Base-by-base conservation (phyloP, 1,139 yeast genomes). In the Saccharomyces uvarum region DNA sequence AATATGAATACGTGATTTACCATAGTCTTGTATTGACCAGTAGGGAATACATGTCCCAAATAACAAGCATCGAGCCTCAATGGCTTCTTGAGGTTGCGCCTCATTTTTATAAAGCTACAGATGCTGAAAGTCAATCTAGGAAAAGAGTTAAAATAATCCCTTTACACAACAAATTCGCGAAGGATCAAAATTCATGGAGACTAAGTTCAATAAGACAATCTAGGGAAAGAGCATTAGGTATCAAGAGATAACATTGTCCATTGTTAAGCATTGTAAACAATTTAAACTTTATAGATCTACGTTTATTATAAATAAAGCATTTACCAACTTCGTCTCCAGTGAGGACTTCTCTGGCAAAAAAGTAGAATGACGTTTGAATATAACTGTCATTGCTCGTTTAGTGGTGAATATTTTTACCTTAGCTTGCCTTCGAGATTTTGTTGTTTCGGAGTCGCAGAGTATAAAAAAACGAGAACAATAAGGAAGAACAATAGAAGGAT, bases 31-130 rank as follows among this genome's bases (percentile, higher is more conserved):
- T 91, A 49, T 75, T 88, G 63, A 93, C 98, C 0, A 79, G 89
- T 4, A 83, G 83, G 65, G 98, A 91, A 73, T 93, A 90, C 69
- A 89, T 93, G 97, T 95, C 89, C 57, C 86, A 89, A 63, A 87
- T 84, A 7, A 85, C 95, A 0, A 77, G 80, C 3, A 84, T 93
- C 52, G 95, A 89, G 55, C 91, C 97, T 0, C 76, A 77, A 59
- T 91, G 98, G 97, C 75, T 93, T 47, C 76, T 85, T 6, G 90
- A 87, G 62, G 79, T 82, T 44, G 98, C 98, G 1, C 97, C 99
- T 1, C 82, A 83, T 53, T 91, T 85, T 70, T 93, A 88, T 77
- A 83, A 84, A 68, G 78, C 77, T 8, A 79, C 84, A 2, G 74
- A 70, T 58, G 69, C 67, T 1, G 65, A 69, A 38, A 73, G 74